Conservation (phyloP, 495 filamentous ascomycete species). For the Penicillium cataractarum region DNA sequence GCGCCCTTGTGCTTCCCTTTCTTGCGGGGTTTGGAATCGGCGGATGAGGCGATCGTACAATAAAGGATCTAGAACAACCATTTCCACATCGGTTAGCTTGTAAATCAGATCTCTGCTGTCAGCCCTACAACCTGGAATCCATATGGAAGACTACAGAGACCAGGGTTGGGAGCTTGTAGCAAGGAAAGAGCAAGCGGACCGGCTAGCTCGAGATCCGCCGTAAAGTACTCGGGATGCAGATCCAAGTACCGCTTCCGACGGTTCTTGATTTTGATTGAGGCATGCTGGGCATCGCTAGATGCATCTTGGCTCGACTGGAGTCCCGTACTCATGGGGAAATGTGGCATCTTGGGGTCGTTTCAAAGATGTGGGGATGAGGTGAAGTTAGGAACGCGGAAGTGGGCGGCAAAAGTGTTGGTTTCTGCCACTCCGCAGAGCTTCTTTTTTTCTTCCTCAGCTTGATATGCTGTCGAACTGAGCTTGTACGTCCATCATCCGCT, state of each 20-base stretch:
- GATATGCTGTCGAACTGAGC: constrained; percentile 23
- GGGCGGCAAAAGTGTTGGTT: constrained; percentile 36
- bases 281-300: constrained; percentile 14
- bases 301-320: constrained; percentile 19
- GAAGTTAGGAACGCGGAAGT: constrained; percentile 33
- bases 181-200: constrained; percentile 54
- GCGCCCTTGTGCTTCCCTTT: constrained; percentile 72
- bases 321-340: constrained; percentile 41
- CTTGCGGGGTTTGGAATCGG: constrained; percentile 72
- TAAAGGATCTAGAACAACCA: constrained; percentile 62
- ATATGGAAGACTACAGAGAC: not conserved
- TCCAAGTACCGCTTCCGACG: constrained; percentile 68
- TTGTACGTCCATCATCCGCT: constrained; percentile 25
- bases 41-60: constrained; percentile 80
- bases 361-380: constrained; percentile 16
- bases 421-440: constrained; percentile 29
- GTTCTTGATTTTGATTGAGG: constrained; percentile 57
- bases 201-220: constrained; percentile 64
- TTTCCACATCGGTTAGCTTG: constrained; percentile 37
- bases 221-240: constrained; percentile 65
- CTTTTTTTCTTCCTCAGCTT: constrained; percentile 22
- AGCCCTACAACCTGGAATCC: constrained; percentile 9
- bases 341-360: constrained; percentile 40
- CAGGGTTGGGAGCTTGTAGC: constrained; percentile 13
- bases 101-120: constrained; percentile 10